These are phyloP conservation scores for Clausena lansium DNA, from an alignment of 345 rosid genomes.

Conservation along the genomic window DNA sequence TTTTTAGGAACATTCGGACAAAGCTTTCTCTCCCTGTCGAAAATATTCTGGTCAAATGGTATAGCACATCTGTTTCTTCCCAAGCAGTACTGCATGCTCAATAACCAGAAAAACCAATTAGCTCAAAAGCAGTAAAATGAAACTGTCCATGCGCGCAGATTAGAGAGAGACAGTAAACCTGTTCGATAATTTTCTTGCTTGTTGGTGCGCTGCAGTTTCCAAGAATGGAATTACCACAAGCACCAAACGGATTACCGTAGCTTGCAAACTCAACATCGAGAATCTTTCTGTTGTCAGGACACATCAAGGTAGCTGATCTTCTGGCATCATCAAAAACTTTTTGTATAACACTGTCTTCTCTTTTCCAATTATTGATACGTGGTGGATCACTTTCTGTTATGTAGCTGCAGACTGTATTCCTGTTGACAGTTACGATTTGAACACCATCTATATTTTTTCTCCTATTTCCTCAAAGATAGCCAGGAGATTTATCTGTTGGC, in stretches of 20 bases:
- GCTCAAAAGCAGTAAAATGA: not conserved
- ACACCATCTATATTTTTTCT: constrained; percentile 32
- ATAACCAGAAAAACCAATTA: not conserved
- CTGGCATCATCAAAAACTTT: constrained; percentile 16
- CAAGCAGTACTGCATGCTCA: constrained; percentile 31
- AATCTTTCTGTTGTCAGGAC: constrained; percentile 29
- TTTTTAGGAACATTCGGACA: constrained; percentile 32
- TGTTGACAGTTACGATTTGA: constrained; percentile 30
- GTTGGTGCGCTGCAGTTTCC: constrained; percentile 40
- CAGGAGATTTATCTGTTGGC: constrained; percentile 38
- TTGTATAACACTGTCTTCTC: constrained; percentile 21
- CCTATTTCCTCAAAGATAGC: constrained; percentile 40
- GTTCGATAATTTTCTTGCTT: constrained; percentile 34
- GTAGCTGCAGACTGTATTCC: constrained; percentile 47
- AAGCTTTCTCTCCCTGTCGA: constrained; percentile 18
- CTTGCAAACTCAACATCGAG: constrained; percentile 40
- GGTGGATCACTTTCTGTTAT: constrained; percentile 29
- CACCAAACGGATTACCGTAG: constrained; percentile 42
- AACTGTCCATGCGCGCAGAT: not conserved
- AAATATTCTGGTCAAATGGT: constrained; percentile 23
- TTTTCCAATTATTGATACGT: constrained; percentile 30
- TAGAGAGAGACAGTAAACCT: constrained; percentile 6
- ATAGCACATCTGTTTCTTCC: constrained; percentile 34
- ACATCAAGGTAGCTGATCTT: constrained; percentile 29
- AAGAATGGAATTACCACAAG: constrained; percentile 31